A percentile compares a stretch with the other conserved stretches of the same genome.
phyloP scores from a whole-genome alignment of 305 asterid genomes.

The Petunia hybrid region DNA sequence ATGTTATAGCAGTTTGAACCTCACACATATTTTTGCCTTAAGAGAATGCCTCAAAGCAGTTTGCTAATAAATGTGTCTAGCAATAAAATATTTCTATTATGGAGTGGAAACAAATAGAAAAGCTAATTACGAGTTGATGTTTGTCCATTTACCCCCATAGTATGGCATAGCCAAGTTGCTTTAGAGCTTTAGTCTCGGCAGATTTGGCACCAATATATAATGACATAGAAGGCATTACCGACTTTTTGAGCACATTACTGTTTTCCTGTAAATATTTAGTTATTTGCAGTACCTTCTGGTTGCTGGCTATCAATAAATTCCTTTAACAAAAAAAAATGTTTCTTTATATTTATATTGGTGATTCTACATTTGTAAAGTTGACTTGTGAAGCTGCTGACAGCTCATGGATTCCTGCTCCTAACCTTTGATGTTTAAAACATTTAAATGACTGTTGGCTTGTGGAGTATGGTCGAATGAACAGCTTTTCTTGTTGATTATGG shows the following conservation, averaged over 20 bases:
- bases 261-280: no score
- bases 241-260: no score
- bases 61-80: not conserved
- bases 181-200: conserved; percentile 14
- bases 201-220: conserved; percentile 2
- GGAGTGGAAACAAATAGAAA: not conserved
- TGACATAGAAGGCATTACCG: no score
- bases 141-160: conserved; percentile 8
- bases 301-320: no score
- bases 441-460: not conserved
- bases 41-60: conserved; percentile 9
- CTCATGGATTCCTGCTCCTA: conserved; percentile 9
- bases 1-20: not conserved
- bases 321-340: no score
- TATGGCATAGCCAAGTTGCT: conserved; percentile 9
- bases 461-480: not conserved
- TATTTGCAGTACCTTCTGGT: no score
- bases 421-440: not conserved
- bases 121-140: conserved; percentile 8
- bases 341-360: not conserved
- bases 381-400: not conserved
- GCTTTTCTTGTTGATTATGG: not conserved
- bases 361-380: not conserved
- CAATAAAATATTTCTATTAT: conserved; percentile 5
- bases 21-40: not conserved